Base-by-base conservation (phyloP, 2,329 filamentous ascomycete species). In the Fusarium sacchari region DNA sequence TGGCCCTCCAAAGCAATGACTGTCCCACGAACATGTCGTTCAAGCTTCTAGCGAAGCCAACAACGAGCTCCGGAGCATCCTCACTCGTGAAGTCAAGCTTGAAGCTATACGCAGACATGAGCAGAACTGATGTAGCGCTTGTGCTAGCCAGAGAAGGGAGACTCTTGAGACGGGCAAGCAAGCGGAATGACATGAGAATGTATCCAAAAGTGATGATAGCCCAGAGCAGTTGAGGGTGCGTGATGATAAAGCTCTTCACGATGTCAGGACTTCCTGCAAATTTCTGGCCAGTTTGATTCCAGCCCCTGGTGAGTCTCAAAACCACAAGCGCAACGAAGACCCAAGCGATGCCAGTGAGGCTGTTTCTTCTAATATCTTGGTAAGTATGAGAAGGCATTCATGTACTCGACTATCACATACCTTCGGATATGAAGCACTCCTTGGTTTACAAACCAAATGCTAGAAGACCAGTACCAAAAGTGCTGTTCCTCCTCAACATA, bases 401-500 rank as follows among this genome's bases (percentile, higher is more conserved):
- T 20, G 10, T 14, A 24, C 14, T 15, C n/a, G 22, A 24, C 14
- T n/a, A 30, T 32, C 42, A 49, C 78, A 49, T 72, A 85, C 85
- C 82, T 82, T 64, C 79, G 80, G 49, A 85, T 83, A 78, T 84
- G 82, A 73, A 85, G 87, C 46, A 88, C 72, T 37, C 85, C 86
- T 18, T 92, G 82, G 36, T 86, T 84, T 4, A 85, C 82, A 37
- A 93, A 79, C 93, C 93, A 97, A 12, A 90, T 88, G 0, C 92
- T 91, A 0, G 92, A 89, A 3, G 90, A 83, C 95, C 96, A 98
- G 83, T 99, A 98, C 96, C 96, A 99, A 80, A 97, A 98, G 75
- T 98, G 94, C 56, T 99, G 96, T 81, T 99, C 96, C 83, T 99
- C 96, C 82, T 99, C 96, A 5, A 99, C 94, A 81, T 96, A 99